Conservation (phyloP, 345 rosid species). For the Acer yangbiense region DNA sequence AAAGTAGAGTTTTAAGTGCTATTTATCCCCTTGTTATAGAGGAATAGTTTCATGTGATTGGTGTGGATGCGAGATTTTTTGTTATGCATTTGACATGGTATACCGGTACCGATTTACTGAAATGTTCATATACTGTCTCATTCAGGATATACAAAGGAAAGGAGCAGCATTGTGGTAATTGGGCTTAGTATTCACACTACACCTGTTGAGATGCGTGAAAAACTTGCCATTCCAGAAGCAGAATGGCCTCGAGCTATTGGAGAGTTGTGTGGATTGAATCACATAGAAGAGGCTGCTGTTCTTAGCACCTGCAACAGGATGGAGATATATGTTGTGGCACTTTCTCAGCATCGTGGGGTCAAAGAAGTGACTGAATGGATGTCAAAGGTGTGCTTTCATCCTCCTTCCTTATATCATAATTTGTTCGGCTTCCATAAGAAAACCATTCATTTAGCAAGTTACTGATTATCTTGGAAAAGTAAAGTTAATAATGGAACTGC, state of each 20-base stretch:
- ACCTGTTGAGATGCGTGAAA: slow-evolving; percentile 85
- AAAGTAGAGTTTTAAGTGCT: background rate
- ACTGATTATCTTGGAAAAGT: background rate
- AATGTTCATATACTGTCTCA: slow-evolving; percentile 4
- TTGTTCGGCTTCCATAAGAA: background rate
- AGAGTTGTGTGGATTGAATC: slow-evolving; percentile 84
- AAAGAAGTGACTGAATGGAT: slow-evolving; percentile 89
- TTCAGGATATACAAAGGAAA: slow-evolving; percentile 73
- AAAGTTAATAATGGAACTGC: background rate
- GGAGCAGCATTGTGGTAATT: slow-evolving; percentile 72
- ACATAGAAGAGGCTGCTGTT: slow-evolving; percentile 83
- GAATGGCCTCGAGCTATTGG: slow-evolving; percentile 86
- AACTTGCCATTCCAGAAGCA: slow-evolving; percentile 80
- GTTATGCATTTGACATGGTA: background rate
- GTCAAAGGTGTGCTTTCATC: slow-evolving; percentile 77
- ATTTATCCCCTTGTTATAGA: too few species aligned
- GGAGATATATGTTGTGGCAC: slow-evolving; percentile 75
- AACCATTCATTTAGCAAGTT: background rate
- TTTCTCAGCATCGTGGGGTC: slow-evolving; percentile 80
- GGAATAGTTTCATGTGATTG: background rate
- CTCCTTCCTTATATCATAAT: background rate
- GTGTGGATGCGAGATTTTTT: background rate
- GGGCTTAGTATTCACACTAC: slow-evolving; percentile 77
- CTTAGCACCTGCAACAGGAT: slow-evolving; percentile 85
- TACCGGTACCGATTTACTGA: slow-evolving; percentile 10